These are phyloP conservation scores for Aspergillus mulundensis DNA, from an alignment of 495 filamentous ascomycete genomes.

Conservation along the genomic window DNA sequence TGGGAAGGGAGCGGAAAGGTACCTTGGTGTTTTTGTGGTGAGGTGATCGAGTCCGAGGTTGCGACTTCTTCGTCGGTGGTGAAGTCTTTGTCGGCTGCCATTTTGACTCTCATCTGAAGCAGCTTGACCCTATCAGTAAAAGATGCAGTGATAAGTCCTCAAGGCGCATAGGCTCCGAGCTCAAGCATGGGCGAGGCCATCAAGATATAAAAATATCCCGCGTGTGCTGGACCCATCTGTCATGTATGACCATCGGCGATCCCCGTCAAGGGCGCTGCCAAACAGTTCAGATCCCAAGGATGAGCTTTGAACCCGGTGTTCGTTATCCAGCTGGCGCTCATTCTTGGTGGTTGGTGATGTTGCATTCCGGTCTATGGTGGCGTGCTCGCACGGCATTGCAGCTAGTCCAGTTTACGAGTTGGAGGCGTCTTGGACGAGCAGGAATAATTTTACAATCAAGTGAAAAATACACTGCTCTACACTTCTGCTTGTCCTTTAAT, in stretches of 20 bases:
- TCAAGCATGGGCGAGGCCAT: too few relatives aligned
- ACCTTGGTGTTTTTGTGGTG: slow-evolving; percentile 21
- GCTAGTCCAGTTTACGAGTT: background rate
- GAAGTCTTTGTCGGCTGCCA: slow-evolving; percentile 17
- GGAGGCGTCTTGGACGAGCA: background rate
- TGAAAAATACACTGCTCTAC: background rate
- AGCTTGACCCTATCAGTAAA: too few relatives aligned
- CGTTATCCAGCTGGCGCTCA: background rate
- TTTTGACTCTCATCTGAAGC: background rate
- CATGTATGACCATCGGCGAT: too few relatives aligned
- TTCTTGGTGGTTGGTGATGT: slow-evolving; percentile 19
- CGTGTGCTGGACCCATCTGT: too few relatives aligned
- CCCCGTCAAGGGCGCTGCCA: background rate
- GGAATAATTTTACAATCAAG: background rate
- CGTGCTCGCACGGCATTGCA: slow-evolving; percentile 36
- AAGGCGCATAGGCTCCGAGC: too few relatives aligned
- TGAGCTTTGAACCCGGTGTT: too few relatives aligned
- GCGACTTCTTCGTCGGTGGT: slow-evolving; percentile 22
- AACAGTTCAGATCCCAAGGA: too few relatives aligned
- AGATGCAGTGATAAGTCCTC: too few relatives aligned
- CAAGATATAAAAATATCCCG: too few relatives aligned
- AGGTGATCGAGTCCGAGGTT: background rate
- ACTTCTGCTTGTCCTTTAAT: too few relatives aligned
- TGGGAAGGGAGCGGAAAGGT: background rate
- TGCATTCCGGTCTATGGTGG: slow-evolving; percentile 28